These are phyloP conservation scores for Termitomyces titanicus DNA, from an alignment of 768 basidiomycete genomes.

Conservation along the genomic window DNA sequence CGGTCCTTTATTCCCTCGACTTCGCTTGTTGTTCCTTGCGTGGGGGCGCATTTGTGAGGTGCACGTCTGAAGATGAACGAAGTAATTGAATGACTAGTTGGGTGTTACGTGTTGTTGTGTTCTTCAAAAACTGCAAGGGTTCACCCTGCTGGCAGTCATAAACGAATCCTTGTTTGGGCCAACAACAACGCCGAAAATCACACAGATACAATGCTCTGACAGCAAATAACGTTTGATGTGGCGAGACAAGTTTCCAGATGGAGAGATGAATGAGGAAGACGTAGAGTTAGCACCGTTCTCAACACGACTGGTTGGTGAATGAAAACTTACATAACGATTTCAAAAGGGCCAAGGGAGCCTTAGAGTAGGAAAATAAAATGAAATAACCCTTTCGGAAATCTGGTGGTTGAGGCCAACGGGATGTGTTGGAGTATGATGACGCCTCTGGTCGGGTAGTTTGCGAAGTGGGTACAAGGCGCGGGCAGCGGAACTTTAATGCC, in stretches of 20 bases:
- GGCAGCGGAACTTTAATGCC: conserved; percentile 13
- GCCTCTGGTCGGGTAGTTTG: conserved; percentile 9
- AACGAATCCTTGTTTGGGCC: conserved; percentile 4
- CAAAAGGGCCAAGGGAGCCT: conserved; percentile 7
- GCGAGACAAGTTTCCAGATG: background rate
- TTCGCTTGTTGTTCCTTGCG: conserved; percentile 45
- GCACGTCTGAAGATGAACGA: conserved; percentile 18
- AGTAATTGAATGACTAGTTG: conserved; percentile 19
- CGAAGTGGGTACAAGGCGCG: conserved; percentile 11
- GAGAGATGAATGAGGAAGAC: conserved; percentile 9
- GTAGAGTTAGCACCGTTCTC: conserved; percentile 13
- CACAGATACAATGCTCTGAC: conserved; percentile 7
- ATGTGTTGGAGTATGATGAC: conserved; percentile 4
- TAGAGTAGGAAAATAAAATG: conserved; percentile 7
- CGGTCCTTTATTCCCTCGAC: conserved; percentile 46
- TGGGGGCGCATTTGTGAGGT: conserved; percentile 38
- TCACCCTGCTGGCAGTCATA: conserved; percentile 19
- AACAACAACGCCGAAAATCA: conserved; percentile 14
- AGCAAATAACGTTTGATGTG: conserved; percentile 3
- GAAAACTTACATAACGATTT: conserved; percentile 31
- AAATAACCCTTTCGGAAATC: conserved; percentile 7
- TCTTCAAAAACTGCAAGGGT: conserved; percentile 29
- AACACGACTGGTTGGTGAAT: conserved; percentile 5
- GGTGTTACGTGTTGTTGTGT: conserved; percentile 31
- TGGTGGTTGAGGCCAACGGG: conserved; percentile 3